phyloP scores from a whole-genome alignment of 257 asterid species.

The Gynochthodes officinalis region DNA sequence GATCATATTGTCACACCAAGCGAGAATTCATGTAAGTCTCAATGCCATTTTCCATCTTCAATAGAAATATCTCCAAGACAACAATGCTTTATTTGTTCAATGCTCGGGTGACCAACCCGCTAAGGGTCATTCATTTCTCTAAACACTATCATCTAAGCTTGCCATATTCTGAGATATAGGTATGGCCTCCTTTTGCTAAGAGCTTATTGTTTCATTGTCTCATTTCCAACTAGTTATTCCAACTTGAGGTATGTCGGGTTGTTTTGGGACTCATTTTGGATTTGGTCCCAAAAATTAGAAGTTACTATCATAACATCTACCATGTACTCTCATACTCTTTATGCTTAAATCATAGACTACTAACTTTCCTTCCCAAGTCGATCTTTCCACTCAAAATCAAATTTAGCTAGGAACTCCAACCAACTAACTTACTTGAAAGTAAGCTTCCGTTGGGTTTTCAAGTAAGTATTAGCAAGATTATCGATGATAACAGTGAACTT shows the following conservation, averaged over 20 bases:
- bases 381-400: background rate
- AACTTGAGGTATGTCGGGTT: background rate
- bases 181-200: background rate
- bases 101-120: background rate
- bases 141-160: background rate
- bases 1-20: background rate
- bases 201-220: no score
- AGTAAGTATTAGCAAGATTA: background rate
- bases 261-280: no score
- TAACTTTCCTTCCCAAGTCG: background rate
- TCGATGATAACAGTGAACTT: background rate
- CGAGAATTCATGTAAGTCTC: background rate
- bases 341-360: background rate
- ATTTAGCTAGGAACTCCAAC: background rate
- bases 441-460: background rate
- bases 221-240: background rate
- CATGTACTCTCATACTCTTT: background rate
- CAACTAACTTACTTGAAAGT: background rate
- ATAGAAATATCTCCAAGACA: background rate
- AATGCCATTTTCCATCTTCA: background rate
- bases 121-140: background rate
- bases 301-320: rapidly evolving
- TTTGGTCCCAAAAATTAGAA: background rate
- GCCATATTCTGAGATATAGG: background rate
- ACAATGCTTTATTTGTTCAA: background rate